Conservation (phyloP, 2,329 filamentous ascomycete genomes). For the Aspergillus latus region DNA sequence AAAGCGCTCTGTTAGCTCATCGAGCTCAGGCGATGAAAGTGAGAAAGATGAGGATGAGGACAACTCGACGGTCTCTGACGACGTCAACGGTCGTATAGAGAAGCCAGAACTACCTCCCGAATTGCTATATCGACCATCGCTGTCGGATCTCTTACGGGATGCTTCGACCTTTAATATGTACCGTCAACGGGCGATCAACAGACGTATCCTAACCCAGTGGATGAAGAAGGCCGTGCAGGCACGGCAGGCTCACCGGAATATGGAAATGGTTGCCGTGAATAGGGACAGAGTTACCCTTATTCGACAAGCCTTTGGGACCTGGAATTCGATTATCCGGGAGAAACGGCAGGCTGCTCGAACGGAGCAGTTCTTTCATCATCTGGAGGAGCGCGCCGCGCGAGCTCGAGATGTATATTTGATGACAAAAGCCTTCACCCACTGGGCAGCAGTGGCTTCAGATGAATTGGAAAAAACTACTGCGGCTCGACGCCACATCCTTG, state of each 20-base stretch:
- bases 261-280: conserved; percentile 48
- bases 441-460: conserved; percentile 65
- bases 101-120: conserved; percentile 34
- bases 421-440: conserved; percentile 65
- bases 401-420: conserved; percentile 66
- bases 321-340: conserved; percentile 43
- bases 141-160: conserved; percentile 53
- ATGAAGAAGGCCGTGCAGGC: conserved; percentile 44
- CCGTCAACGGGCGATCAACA: conserved; percentile 39
- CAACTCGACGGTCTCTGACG: conserved; percentile 21
- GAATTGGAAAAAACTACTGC: conserved; percentile 65
- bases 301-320: conserved; percentile 53
- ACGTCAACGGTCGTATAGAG: conserved; percentile 27
- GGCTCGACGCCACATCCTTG: conserved; percentile 69
- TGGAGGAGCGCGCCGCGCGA: conserved; percentile 61
- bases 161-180: conserved; percentile 51
- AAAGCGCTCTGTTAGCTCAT: conserved; percentile 22
- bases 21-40: conserved; percentile 6
- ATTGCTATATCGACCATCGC: conserved; percentile 50
- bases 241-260: conserved; percentile 37
- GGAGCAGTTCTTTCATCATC: conserved; percentile 54
- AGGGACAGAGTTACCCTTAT: conserved; percentile 55
- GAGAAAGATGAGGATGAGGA: conserved; percentile 22
- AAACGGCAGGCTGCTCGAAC: conserved; percentile 48
- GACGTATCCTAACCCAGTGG: conserved; percentile 49